phyloP scores from a whole-genome alignment of 306 rosid species.

The Quercus parvula region DNA sequence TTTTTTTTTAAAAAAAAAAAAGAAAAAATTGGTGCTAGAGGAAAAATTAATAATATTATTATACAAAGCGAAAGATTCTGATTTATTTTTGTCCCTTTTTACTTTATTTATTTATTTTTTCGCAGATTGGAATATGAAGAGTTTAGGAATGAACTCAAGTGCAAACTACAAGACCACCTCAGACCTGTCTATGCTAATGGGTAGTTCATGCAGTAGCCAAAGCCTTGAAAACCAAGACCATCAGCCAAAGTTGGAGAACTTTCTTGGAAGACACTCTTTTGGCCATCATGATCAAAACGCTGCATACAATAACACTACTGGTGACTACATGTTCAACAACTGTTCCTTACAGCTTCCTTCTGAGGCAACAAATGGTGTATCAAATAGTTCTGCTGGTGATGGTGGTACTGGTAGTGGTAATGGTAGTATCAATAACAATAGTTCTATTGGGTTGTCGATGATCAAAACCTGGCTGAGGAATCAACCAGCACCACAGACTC shows the following conservation, averaged over 20 bases:
- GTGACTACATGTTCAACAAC: conserved; percentile 36
- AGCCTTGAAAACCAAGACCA: conserved; percentile 44
- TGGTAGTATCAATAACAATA: background rate
- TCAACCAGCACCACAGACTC: conserved; percentile 44
- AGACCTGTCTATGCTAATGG: conserved; percentile 44
- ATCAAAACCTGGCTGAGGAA: conserved; percentile 87
- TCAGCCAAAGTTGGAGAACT: conserved; percentile 83
- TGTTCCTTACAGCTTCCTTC: conserved; percentile 41
- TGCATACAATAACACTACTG: conserved; percentile 15
- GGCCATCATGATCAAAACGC: conserved; percentile 37
- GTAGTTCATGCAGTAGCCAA: conserved; percentile 39
- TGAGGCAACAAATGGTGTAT: conserved; percentile 10
- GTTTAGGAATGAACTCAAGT: conserved; percentile 36
- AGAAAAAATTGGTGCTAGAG: background rate
- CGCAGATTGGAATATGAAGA: conserved; percentile 71
- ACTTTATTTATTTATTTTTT: background rate
- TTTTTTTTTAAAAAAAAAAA: too few relatives aligned
- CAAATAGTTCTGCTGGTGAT: conserved; percentile 7
- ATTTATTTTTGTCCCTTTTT: background rate
- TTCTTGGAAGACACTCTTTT: conserved; percentile 72
- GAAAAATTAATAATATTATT: background rate
- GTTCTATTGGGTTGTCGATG: conserved; percentile 77
- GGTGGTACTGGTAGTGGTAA: background rate
- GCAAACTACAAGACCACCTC: conserved; percentile 35
- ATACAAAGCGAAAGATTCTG: background rate